Evolutionary conservation across 345 rosid genomes (phyloP), one percentile per base, ranked within the genome.

Genomic region (Hypericum androsaemum): DNA sequence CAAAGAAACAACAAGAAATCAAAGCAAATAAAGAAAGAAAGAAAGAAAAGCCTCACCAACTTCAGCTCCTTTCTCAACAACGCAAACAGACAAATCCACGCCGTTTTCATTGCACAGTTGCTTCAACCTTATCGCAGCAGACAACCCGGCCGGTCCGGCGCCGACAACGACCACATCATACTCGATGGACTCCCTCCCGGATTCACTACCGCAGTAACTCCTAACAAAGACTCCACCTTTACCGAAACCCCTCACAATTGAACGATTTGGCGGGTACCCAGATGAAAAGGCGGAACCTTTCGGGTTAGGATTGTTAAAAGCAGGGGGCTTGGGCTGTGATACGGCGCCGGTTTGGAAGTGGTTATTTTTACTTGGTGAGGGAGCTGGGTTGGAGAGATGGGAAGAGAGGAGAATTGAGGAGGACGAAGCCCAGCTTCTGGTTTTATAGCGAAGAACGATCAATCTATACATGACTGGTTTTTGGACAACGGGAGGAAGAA

Each of bases 111-210:
- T 72, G 63, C 84, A 90, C 50, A 90, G 48, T 11, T 87, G 98
- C 66, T 87, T 89, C 70, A 90, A 75, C 62, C 92, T 74, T 69
- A 90, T 82, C 6, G 86, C 96, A 37, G 98, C 89, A 0, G 98
- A 82, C 59, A 90, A 61, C 12, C 98, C 98, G n/a, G 98, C 98
- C 12, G 98, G 98, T 54, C 98, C 98, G 59, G 95, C 98, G 52
- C 96, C 98, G 36, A 90, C 85, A 46, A 90, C 75, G 47, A 90
- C 79, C 56, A 87, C 95, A 74, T 90, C 96, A 58, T 90, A 90
- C 70, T 87, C 94, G 38, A 90, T 73, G 5, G 77, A 73, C 16
- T 90, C 96, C 54, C 95, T 59, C 6, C 59, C 74, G 36, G 67
- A 50, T 52, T 6, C 48, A 15, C 66, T 89, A 61, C 69, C 60